Evolutionary conservation across 495 filamentous ascomycete genomes (phyloP), one percentile per base, ranked within the genome.

Genomic region (Tuber melanosporum): DNA sequence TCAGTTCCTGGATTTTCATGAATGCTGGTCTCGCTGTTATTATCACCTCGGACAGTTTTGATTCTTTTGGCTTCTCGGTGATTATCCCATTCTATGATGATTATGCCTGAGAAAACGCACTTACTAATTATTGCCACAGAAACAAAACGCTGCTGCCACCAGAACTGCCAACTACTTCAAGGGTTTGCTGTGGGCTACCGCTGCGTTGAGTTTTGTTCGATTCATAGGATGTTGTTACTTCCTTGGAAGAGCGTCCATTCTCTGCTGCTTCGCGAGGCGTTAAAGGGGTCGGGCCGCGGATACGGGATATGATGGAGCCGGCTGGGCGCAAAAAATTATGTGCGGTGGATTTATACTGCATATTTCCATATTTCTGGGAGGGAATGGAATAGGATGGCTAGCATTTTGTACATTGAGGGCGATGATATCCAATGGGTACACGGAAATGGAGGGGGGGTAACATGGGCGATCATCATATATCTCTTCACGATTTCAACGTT

Each of bases 161-260:
- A 90, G 95, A 83, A 97, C 94, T n/a, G 88, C 90, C 41, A 88
- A 87, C 78, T 99, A 96, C 89, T 99, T 99, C 91, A 91, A 92
- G 82, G 91, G 92, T 82, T 89, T 99, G 71, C 87, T 99, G 78
- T 97, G 92, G 88, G 92, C 93, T 47, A 99, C 95, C 26, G 96
- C 95, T 73, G 86, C 85, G 62, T 88, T 98, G 49, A 92, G 93
- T 1, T 79, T 97, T 62, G 86, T 98, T 85, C 93, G 95, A 77
- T 98, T 98, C 87, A 88, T 92, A 76, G 95, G 95, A 78, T 94
- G 92, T 85, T 88, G 92, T 83, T 97, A 93, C 92, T 98, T 98
- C 91, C 86, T 98, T 79, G 93, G 93, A 79, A 91, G 89, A 85
- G 94, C 93, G 52, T 95, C 95, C 85, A 90, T 98, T 84, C 92